Percentiles rank a stretch among this genome's conserved stretches.
Evolutionary conservation across 2,329 filamentous ascomycete species (phyloP).

Genomic region (Ascochyta fabae): DNA sequence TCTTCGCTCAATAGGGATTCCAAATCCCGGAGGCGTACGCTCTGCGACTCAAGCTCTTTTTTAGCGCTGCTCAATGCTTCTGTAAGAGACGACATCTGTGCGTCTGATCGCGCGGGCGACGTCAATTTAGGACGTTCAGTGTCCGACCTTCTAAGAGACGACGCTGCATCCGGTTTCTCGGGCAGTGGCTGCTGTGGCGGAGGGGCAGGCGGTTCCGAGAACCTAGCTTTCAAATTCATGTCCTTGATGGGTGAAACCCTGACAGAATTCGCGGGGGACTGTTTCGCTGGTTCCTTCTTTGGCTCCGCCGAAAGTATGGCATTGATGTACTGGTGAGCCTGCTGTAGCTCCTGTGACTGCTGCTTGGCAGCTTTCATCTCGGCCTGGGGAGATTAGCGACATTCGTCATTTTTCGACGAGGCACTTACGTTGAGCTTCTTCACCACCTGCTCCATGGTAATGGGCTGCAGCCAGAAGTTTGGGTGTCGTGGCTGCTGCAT

Average conservation of each 20-base stretch:
- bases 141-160: conserved; percentile 73
- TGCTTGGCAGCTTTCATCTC: conserved; percentile 91
- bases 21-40: conserved; percentile 77
- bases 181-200: conserved; percentile 92
- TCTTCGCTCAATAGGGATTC: conserved; percentile 81
- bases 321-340: conserved; percentile 82
- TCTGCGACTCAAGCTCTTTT: conserved; percentile 85
- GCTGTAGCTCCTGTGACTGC: conserved; percentile 82
- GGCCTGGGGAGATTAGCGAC: conserved; percentile 60
- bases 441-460: conserved; percentile 93
- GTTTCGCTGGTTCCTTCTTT: conserved; percentile 59
- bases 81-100: conserved; percentile 82
- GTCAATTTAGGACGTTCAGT: conserved; percentile 73
- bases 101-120: conserved; percentile 69
- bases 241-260: conserved; percentile 65
- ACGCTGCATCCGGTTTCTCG: conserved; percentile 81
- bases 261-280: conserved; percentile 51
- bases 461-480: conserved; percentile 85
- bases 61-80: conserved; percentile 85
- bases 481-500: conserved; percentile 76
- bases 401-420: not conserved
- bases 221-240: conserved; percentile 71
- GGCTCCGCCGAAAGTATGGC: conserved; percentile 75
- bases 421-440: conserved; percentile 79
- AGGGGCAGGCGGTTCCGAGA: conserved; percentile 91